Evolutionary conservation across 257 asterid genomes (phyloP).

Genomic region (Penstemon eatonii): DNA sequence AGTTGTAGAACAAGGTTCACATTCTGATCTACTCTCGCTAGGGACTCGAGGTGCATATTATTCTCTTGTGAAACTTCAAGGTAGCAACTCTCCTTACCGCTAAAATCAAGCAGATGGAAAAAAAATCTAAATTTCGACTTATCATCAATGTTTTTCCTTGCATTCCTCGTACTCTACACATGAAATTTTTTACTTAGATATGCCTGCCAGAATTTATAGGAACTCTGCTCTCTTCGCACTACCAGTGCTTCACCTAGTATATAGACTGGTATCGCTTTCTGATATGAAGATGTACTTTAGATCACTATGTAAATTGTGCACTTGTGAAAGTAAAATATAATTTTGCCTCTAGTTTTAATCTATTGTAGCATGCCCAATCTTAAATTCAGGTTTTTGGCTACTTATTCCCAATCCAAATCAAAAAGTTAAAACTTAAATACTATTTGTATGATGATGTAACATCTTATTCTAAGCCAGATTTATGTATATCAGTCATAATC

Average conservation of each 20-base stretch:
- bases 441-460: no score
- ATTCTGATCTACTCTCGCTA: conserved; percentile 57
- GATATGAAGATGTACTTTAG: background rate
- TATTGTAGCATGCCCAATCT: background rate
- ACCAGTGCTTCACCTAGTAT: background rate
- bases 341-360: background rate
- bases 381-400: background rate
- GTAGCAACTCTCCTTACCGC: conserved; percentile 44
- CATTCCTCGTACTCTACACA: background rate
- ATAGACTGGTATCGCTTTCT: background rate
- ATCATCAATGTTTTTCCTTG: no score
- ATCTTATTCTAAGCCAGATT: no score
- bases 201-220: no score
- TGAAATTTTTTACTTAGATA: conserved; percentile 24
- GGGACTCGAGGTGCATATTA: conserved; percentile 57
- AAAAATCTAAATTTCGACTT: no score
- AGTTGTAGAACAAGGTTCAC: conserved; percentile 76
- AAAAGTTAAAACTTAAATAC: background rate
- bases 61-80: conserved; percentile 57
- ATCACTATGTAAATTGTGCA: conserved; percentile 20
- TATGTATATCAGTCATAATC: no score
- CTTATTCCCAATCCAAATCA: conserved; percentile 3
- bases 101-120: conserved; percentile 5
- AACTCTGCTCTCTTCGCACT: background rate
- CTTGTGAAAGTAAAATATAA: conserved; percentile 16